These are phyloP conservation scores for Euphrasia arctica DNA, from an alignment of 305 asterid species.

Conservation along the genomic window DNA sequence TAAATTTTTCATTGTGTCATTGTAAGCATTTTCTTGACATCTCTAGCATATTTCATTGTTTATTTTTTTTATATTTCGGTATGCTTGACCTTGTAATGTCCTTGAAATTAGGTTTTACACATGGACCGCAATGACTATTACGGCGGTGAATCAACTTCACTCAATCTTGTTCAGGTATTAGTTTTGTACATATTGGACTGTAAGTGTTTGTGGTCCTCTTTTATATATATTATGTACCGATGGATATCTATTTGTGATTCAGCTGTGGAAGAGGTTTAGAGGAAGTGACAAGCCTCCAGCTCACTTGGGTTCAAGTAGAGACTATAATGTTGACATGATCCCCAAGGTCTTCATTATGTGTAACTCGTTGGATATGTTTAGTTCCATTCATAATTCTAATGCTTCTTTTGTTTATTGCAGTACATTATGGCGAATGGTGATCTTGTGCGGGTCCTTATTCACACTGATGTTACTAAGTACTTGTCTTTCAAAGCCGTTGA, in stretches of 20 bases:
- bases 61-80: background rate
- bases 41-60: background rate
- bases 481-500: conserved; percentile 74
- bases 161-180: conserved; percentile 45
- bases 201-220: conserved; percentile 1
- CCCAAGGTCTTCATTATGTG: conserved; percentile 55
- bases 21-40: background rate
- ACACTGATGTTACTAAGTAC: conserved; percentile 77
- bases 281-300: conserved; percentile 79
- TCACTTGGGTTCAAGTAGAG: conserved; percentile 69
- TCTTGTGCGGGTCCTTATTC: conserved; percentile 78
- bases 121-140: conserved; percentile 89
- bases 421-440: conserved; percentile 88
- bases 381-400: conserved; percentile 21
- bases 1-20: background rate
- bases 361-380: conserved; percentile 14
- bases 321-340: conserved; percentile 74
- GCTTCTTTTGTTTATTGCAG: conserved; percentile 37
- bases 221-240: conserved; percentile 1
- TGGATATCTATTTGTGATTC: conserved; percentile 4
- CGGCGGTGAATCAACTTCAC: conserved; percentile 69
- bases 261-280: conserved; percentile 82
- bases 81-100: conserved; percentile 7
- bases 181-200: background rate
- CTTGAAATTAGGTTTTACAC: conserved; percentile 59